Evolutionary conservation across 2,329 filamentous ascomycete genomes (phyloP).

Genomic region (Penicillium fuscoglaucum): DNA sequence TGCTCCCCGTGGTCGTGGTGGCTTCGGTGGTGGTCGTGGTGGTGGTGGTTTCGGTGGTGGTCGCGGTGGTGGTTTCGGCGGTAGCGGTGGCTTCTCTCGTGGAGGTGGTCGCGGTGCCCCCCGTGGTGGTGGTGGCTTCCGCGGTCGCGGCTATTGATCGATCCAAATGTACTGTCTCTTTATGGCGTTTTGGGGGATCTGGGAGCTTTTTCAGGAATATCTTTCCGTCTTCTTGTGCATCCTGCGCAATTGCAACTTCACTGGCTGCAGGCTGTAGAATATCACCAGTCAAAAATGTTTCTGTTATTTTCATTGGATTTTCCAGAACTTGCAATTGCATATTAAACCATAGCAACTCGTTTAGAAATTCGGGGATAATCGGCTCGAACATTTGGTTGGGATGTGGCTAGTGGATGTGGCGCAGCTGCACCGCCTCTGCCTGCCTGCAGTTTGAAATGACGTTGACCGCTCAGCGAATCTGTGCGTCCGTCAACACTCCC

Average conservation of each 20-base stretch:
- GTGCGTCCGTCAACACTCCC: constrained; percentile 37
- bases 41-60: constrained; percentile 28
- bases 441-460: constrained; percentile 35
- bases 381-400: not conserved
- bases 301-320: constrained; percentile 11
- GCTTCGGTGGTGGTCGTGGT: constrained; percentile 26
- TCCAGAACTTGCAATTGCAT: not conserved
- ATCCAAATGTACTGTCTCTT: constrained; percentile 39
- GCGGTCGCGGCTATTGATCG: constrained; percentile 29
- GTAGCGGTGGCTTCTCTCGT: constrained; percentile 22
- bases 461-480: constrained; percentile 36
- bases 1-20: constrained; percentile 22
- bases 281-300: constrained; percentile 33
- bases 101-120: constrained; percentile 14
- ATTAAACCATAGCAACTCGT: not conserved
- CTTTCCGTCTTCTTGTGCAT: constrained; percentile 40
- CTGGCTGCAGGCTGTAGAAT: constrained; percentile 32
- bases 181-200: constrained; percentile 46
- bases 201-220: constrained; percentile 42
- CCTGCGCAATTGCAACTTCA: constrained; percentile 36
- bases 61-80: constrained; percentile 19
- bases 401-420: constrained; percentile 33
- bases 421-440: constrained; percentile 27
- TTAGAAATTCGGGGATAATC: not conserved
- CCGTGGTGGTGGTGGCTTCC: constrained; percentile 24